Base-by-base conservation (phyloP, 2,329 filamentous ascomycete genomes). In the Pseudogymnoascus sp. region DNA sequence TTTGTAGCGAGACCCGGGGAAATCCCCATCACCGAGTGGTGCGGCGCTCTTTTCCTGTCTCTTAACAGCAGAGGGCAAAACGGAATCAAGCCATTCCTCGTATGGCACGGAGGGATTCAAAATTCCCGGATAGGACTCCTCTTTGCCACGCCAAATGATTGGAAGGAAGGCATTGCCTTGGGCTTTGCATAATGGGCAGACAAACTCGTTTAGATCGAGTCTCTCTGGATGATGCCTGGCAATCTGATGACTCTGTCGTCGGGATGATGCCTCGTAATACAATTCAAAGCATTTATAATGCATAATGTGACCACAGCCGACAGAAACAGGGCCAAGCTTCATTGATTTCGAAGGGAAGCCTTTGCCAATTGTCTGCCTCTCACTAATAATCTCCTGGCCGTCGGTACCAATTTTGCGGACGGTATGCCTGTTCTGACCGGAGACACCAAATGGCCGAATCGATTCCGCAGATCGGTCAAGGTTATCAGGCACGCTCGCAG, bases 291-390 rank as follows among this genome's bases (percentile, higher is more conserved):
- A 99, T 67, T 84, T 86, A 72, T 90, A 97, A 73, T 99, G 94
- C 94, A 99, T 99, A 70, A 99, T 95, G 73, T 99, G 94, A 2
- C 94, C 94, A 73, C 94, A 99, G 8, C 93, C 91, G 36, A 89
- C 90, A 9, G 92, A 90, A 1, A 97, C 88, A 0, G 93, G 89
- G 0, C 92, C 94, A 15, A 83, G 79, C 28, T 82, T 80, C 35
- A 85, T 85, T 39, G 85, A 80, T 8, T 81, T 78, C 6, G 85
- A 80, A 2, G 90, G 88, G 70, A 96, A 99, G 0, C 94, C 94
- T 73, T 92, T 95, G 33, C 93, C 92, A 57, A 99, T 82, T 5
- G 86, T 86, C 74, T 96, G 89, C 57, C 89, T 84, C 72, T 95
- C 91, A 4, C 84, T 82, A 36, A 84, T 78, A 57, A 93, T 85